A percentile compares a stretch with the other conserved stretches of the same genome.
Conservation (phyloP, 257 asterid genomes). For the Primulina huaijiensis region DNA sequence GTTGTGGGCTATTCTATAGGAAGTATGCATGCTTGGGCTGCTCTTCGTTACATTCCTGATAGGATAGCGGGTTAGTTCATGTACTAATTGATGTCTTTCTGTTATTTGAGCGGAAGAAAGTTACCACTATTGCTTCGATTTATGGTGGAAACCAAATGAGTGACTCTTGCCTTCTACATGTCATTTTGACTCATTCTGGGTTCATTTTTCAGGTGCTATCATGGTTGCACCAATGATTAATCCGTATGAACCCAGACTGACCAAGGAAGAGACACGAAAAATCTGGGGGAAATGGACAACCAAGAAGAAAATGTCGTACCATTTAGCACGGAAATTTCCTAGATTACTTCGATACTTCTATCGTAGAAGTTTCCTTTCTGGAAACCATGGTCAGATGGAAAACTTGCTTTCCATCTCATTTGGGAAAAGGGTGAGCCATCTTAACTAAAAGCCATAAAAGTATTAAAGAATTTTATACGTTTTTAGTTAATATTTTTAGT, state of each 20-base stretch:
- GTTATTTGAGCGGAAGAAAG: background rate
- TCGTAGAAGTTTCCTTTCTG: slow-evolving; percentile 75
- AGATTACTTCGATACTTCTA: slow-evolving; percentile 65
- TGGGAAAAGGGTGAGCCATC: slow-evolving; percentile 56
- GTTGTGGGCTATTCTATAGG: slow-evolving; percentile 73
- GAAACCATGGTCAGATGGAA: slow-evolving; percentile 66
- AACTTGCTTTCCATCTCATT: slow-evolving; percentile 63
- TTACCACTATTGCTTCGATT: background rate
- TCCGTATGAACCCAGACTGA: slow-evolving; percentile 84
- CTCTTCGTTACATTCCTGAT: slow-evolving; percentile 91
- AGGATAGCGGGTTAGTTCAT: slow-evolving; percentile 62
- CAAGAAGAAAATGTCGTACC: slow-evolving; percentile 60
- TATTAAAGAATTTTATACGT: slow-evolving; percentile 1
- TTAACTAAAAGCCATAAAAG: slow-evolving; percentile 11
- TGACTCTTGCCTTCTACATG: background rate
- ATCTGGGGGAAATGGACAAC: slow-evolving; percentile 77
- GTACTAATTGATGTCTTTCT: background rate
- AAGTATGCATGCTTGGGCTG: slow-evolving; percentile 90
- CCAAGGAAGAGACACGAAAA: slow-evolving; percentile 64
- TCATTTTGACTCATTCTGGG: slow-evolving; percentile 21
- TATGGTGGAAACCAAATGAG: background rate
- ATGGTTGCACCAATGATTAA: slow-evolving; percentile 89
- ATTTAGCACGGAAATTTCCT: slow-evolving; percentile 70
- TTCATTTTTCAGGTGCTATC: slow-evolving; percentile 67
- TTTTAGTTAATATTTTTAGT: background rate